These are phyloP conservation scores for Jaltomata sinuosa DNA, from an alignment of 257 asterid species.

Conservation along the genomic window DNA sequence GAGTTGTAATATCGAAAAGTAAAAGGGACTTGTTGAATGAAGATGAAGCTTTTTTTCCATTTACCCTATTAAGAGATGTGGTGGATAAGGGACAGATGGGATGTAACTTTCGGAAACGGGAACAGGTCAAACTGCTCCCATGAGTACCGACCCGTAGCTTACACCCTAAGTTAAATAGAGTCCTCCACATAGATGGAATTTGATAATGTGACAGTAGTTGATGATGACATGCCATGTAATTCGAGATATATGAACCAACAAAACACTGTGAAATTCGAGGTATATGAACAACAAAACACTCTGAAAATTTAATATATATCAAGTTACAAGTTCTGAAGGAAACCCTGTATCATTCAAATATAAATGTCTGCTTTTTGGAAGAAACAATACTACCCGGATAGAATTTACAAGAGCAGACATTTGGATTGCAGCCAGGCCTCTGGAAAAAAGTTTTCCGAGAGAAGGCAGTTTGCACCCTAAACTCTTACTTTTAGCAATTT, in stretches of 20 bases:
- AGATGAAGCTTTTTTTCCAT: background rate
- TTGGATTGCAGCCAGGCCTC: background rate
- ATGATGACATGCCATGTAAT: conserved; percentile 52
- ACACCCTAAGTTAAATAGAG: conserved; percentile 28
- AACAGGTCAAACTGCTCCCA: conserved; percentile 7
- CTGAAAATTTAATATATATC: background rate
- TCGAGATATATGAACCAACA: background rate
- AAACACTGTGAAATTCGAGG: background rate
- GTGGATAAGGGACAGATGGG: conserved; percentile 22
- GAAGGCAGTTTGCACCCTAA: background rate
- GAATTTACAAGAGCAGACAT: background rate
- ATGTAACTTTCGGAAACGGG: background rate
- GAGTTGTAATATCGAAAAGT: background rate
- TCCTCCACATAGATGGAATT: conserved; percentile 35
- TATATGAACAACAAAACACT: no score
- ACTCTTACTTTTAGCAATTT: background rate
- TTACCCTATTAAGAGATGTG: conserved; percentile 26
- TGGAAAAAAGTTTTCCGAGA: background rate
- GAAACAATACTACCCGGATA: background rate
- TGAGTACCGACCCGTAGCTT: conserved; percentile 12
- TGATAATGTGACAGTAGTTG: conserved; percentile 24
- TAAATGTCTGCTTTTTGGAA: background rate
- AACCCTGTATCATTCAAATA: background rate
- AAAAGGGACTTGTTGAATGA: background rate
- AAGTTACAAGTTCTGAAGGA: background rate